Evolutionary conservation across 23 red algal species (phyloP).

Genomic region (Agarophyton chilense): DNA sequence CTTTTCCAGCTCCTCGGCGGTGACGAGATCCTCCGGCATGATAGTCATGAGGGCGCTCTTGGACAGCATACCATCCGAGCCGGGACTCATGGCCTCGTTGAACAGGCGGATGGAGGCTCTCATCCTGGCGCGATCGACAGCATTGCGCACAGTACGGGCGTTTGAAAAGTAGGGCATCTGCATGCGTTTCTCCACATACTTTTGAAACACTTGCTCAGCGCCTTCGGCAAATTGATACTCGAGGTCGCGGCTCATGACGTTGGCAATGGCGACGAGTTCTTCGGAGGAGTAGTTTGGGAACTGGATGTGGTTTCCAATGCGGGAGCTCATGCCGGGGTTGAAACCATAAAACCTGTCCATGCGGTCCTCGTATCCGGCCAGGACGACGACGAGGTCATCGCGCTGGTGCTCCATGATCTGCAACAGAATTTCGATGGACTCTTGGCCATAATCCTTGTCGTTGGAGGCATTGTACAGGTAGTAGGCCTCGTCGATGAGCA

Average conservation of each 20-base stretch:
- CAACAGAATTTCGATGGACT: constrained; percentile 95
- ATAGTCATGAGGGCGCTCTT: constrained; percentile 86
- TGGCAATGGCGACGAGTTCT: constrained; percentile 94
- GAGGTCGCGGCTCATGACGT: constrained; percentile 81
- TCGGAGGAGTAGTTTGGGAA: constrained; percentile 94
- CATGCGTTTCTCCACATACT: constrained; percentile 98
- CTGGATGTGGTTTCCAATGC: constrained; percentile 95
- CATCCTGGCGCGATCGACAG: constrained; percentile 96
- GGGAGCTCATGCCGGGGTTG: constrained; percentile 95
- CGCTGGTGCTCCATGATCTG: constrained; percentile 96
- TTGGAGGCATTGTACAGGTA: constrained; percentile 99
- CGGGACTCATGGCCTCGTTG: constrained; percentile 78
- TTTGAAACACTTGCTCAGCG: constrained; percentile 48
- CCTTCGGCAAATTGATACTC: constrained; percentile 81
- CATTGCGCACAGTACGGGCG: constrained; percentile 96
- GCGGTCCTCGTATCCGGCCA: constrained; percentile 98
- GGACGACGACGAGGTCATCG: constrained; percentile 88
- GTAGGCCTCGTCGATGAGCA: constrained; percentile 99
- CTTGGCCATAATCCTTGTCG: constrained; percentile 98
- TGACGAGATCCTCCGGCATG: constrained; percentile 79
- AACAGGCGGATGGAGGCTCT: constrained; percentile 96
- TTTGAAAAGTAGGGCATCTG: constrained; percentile 99
- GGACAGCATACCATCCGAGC: constrained; percentile 80
- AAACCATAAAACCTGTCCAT: constrained; percentile 98
- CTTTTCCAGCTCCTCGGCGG: constrained; percentile 78